Evolutionary conservation across 345 rosid species (phyloP).

Genomic region (Rhodomyrtus tomentosa): DNA sequence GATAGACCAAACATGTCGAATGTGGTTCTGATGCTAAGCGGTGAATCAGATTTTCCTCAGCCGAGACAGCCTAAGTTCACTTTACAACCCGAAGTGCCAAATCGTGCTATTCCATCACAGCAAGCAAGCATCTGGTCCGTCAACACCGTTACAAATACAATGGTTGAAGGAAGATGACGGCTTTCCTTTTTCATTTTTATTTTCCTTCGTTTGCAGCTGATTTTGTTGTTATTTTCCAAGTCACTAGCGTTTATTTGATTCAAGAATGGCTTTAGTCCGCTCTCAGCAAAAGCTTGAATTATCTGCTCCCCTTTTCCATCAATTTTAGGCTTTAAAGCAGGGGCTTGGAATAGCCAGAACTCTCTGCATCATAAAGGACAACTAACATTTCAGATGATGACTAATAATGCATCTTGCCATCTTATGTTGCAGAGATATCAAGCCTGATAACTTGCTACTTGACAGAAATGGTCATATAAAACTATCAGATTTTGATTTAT

Average conservation of each 20-base stretch:
- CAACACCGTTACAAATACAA: background rate
- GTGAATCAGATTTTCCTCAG: background rate
- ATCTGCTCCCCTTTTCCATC: background rate
- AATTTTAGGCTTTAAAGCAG: background rate
- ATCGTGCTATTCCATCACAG: background rate
- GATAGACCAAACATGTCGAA: constrained; percentile 20
- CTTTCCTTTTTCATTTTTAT: background rate
- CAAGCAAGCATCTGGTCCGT: background rate
- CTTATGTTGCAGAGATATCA: no score
- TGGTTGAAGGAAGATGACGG: background rate
- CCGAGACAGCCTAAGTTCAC: background rate
- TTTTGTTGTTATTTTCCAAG: background rate
- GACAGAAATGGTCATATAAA: no score
- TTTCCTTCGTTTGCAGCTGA: background rate
- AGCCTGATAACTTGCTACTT: no score
- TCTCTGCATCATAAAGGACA: background rate
- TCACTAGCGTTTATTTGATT: background rate
- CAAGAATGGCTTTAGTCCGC: background rate
- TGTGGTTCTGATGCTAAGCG: background rate
- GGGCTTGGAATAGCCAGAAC: background rate
- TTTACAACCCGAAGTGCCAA: background rate
- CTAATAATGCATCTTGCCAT: no score
- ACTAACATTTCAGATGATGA: no score
- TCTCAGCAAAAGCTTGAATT: background rate
- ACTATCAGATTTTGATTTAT: no score